These are phyloP conservation scores for Cercospora zeae-maydis DNA, from an alignment of 2,329 filamentous ascomycete genomes.

Conservation along the genomic window DNA sequence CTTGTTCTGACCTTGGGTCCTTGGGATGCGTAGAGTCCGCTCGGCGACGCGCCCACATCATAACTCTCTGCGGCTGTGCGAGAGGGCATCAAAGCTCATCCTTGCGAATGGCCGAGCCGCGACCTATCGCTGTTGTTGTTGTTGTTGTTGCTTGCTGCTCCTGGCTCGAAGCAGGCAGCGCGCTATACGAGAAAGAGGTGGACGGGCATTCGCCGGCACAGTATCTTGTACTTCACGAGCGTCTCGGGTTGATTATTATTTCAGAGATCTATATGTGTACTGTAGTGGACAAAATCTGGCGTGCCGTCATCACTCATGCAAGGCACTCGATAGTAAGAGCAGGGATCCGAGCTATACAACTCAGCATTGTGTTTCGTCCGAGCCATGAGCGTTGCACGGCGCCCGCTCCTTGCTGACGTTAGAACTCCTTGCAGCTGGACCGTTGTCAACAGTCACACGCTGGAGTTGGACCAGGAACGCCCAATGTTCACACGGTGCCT, in stretches of 20 bases:
- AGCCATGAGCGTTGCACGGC: conserved; percentile 19
- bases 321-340: conserved; percentile 19
- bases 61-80: neutral
- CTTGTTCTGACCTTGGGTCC: neutral
- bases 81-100: neutral
- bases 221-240: conserved; percentile 7
- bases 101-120: neutral
- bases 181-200: neutral
- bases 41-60: neutral
- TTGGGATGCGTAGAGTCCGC: neutral
- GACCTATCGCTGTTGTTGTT: neutral
- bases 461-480: conserved; percentile 19
- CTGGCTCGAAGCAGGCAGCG: neutral
- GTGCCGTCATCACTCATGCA: conserved; percentile 7
- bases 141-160: too few relatives aligned
- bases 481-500: conserved; percentile 15
- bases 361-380: conserved; percentile 19
- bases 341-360: conserved; percentile 19
- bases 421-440: conserved; percentile 12
- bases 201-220: neutral
- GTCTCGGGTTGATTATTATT: conserved; percentile 16
- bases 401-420: conserved; percentile 20
- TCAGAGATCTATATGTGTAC: too few relatives aligned
- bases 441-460: conserved; percentile 22
- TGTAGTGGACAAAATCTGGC: too few relatives aligned